Evolutionary conservation across 805 yeast genomes (phyloP).

Genomic region (Metschnikowia borealis): DNA sequence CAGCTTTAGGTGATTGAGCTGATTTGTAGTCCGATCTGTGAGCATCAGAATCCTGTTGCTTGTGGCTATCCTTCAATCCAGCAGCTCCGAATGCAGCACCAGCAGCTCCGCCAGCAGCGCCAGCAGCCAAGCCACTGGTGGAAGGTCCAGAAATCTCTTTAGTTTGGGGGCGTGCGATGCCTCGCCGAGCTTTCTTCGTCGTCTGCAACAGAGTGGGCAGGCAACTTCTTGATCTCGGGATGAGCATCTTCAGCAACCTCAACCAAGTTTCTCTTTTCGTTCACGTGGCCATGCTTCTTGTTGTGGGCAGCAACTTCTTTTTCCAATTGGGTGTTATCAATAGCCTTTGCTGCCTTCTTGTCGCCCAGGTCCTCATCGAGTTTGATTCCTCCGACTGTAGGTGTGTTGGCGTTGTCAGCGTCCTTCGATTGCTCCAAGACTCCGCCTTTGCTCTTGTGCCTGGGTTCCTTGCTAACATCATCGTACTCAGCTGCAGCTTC

Average conservation of each 20-base stretch:
- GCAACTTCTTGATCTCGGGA: constrained; percentile 15
- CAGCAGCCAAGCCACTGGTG: constrained; percentile 4
- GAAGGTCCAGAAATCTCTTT: constrained; percentile 1
- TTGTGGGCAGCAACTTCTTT: constrained; percentile 24
- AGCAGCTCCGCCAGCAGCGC: neutral
- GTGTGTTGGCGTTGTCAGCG: neutral
- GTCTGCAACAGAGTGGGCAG: constrained; percentile 15
- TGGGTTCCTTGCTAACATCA: constrained; percentile 9
- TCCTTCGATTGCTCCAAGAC: constrained; percentile 6
- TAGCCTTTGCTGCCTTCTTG: constrained; percentile 6
- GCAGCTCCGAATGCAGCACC: constrained; percentile 13
- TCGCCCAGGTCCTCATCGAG: constrained; percentile 1
- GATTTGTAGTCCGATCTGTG: neutral
- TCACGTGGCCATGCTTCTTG: constrained; percentile 23
- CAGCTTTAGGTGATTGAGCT: neutral
- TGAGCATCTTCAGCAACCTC: constrained; percentile 26
- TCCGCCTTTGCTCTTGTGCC: constrained; percentile 9
- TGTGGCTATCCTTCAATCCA: constrained; percentile 13
- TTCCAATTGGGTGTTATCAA: constrained; percentile 19
- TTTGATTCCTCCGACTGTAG: constrained; percentile 2
- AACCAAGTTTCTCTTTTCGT: constrained; percentile 23
- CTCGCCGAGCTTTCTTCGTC: constrained; percentile 4
- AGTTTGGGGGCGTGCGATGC: constrained; percentile 9
- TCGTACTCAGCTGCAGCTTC: constrained; percentile 15
- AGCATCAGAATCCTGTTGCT: neutral